Evolutionary conservation across 116 monocot species (phyloP).

Genomic region (Phalaenopsis hybrid): DNA sequence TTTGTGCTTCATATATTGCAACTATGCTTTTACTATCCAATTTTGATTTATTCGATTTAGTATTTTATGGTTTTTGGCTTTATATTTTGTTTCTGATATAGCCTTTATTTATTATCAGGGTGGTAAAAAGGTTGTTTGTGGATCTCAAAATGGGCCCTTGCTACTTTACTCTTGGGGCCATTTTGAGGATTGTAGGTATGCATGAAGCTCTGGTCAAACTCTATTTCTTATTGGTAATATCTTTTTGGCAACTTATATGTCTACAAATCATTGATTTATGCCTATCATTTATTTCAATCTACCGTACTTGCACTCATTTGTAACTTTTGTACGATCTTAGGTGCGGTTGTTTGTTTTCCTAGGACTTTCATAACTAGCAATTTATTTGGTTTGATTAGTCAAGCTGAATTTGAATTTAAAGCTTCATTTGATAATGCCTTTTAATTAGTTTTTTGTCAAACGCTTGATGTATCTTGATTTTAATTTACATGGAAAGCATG

Average conservation of each 20-base stretch:
- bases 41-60: not conserved
- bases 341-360: not conserved
- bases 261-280: conserved; percentile 1
- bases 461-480: not conserved
- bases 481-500: not conserved
- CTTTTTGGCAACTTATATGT: not conserved
- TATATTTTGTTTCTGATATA: conserved; percentile 16
- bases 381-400: not conserved
- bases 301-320: not conserved
- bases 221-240: not conserved
- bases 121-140: conserved; percentile 85
- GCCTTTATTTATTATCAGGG: conserved; percentile 29
- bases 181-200: conserved; percentile 87
- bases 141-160: conserved; percentile 73
- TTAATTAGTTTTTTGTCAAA: not conserved
- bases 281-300: not conserved
- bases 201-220: not conserved
- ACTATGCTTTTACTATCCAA: not conserved
- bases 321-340: not conserved
- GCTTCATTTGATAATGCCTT: not conserved
- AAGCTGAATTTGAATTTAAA: not conserved
- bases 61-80: too few species aligned
- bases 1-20: not conserved
- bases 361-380: not conserved
- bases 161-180: conserved; percentile 87